Percentiles rank a stretch among this genome's conserved stretches.
Conservation (phyloP, 768 basidiomycete genomes). For the Tricholoma matsutake region DNA sequence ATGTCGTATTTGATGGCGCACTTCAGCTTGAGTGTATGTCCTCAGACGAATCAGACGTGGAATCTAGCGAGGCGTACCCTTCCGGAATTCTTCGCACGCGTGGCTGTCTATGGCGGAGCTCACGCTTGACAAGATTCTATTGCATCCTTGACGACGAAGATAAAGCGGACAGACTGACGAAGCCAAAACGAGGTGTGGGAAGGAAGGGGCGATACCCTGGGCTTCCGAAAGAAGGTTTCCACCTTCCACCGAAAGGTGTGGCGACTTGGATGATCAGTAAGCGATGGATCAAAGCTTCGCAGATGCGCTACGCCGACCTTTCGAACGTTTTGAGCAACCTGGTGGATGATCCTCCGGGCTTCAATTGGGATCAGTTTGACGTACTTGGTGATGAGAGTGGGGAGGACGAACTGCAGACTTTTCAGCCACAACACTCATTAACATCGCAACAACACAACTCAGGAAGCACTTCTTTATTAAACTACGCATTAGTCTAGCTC, state of each 20-base stretch:
- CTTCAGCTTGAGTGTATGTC: slow-evolving; percentile 78
- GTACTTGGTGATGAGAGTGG: slow-evolving; percentile 59
- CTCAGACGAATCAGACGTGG: slow-evolving; percentile 70
- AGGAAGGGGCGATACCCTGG: slow-evolving; percentile 55
- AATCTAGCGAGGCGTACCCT: slow-evolving; percentile 32
- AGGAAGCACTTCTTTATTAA: slow-evolving; percentile 30
- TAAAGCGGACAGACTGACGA: slow-evolving; percentile 37
- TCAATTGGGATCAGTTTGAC: slow-evolving; percentile 47
- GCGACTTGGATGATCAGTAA: slow-evolving; percentile 76
- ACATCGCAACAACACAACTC: slow-evolving; percentile 10
- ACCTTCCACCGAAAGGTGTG: slow-evolving; percentile 61
- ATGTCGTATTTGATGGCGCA: slow-evolving; percentile 67
- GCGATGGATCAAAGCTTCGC: slow-evolving; percentile 50
- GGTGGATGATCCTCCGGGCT: slow-evolving; percentile 44
- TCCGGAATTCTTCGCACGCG: slow-evolving; percentile 48
- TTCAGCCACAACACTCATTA: slow-evolving; percentile 3
- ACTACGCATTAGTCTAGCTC: slow-evolving; percentile 30
- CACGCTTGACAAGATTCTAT: slow-evolving; percentile 58
- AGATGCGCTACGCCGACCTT: slow-evolving; percentile 46
- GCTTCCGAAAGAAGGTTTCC: slow-evolving; percentile 50
- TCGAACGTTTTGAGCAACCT: slow-evolving; percentile 38
- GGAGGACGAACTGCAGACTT: slow-evolving; percentile 22
- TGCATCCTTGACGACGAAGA: slow-evolving; percentile 59
- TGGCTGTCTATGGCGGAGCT: slow-evolving; percentile 67
- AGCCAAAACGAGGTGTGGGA: slow-evolving; percentile 57